phyloP scores from a whole-genome alignment of 1,284 basidiomycete species.

The Filobasidium uniguttulatum region DNA sequence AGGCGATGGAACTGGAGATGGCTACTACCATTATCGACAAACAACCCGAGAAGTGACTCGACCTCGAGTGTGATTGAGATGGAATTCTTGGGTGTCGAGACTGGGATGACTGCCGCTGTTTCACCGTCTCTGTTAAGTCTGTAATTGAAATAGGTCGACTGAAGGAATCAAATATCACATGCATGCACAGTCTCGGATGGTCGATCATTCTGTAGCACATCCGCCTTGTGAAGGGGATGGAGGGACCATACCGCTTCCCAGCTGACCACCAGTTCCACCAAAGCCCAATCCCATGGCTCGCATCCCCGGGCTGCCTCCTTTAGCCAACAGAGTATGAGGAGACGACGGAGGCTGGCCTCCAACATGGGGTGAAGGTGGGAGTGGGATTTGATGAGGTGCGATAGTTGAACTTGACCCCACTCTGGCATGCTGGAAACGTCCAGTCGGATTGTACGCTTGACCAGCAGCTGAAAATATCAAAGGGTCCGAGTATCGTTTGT shows the following conservation, averaged over 20 bases:
- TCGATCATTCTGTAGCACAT: background rate
- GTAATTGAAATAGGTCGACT: background rate
- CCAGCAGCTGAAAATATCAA: no score
- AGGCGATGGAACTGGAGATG: constrained; percentile 19
- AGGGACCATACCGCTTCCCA: background rate
- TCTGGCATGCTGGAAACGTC: no score
- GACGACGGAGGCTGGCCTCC: background rate
- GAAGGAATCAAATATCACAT: background rate
- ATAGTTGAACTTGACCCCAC: background rate
- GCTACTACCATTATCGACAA: constrained; percentile 35
- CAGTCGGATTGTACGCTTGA: no score
- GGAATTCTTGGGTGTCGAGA: background rate
- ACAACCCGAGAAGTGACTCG: constrained; percentile 27
- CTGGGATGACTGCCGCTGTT: background rate
- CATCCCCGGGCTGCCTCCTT: background rate
- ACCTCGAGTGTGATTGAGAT: background rate
- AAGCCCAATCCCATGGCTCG: background rate
- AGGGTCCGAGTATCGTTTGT: no score
- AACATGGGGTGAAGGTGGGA: constrained; percentile 2
- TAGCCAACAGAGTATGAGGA: background rate
- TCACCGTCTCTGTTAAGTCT: background rate
- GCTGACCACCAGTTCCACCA: background rate
- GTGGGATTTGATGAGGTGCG: constrained; percentile 3
- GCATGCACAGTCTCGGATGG: no score
- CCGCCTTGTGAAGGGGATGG: background rate